phyloP scores from a whole-genome alignment of 2,329 filamentous ascomycete species.

The Alternaria consortialis region DNA sequence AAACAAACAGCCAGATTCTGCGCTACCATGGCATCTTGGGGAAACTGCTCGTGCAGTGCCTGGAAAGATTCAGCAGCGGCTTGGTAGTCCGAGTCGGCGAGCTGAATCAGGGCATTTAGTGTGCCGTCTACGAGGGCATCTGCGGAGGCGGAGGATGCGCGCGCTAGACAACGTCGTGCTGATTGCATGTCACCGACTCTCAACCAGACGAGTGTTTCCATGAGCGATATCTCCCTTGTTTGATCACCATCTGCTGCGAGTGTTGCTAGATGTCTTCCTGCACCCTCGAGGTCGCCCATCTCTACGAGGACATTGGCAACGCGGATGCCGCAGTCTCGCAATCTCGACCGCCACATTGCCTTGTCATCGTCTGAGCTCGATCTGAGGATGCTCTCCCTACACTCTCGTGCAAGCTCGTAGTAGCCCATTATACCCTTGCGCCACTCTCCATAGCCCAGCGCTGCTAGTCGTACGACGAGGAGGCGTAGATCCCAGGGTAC shows the following conservation, averaged over 20 bases:
- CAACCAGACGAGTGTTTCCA: constrained; percentile 74
- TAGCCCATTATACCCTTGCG: constrained; percentile 87
- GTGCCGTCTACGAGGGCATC: constrained; percentile 53
- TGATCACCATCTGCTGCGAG: constrained; percentile 52
- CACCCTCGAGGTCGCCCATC: constrained; percentile 87
- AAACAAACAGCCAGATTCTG: constrained; percentile 87
- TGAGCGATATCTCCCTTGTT: constrained; percentile 46
- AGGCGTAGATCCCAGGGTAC: constrained; percentile 90
- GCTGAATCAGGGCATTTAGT: constrained; percentile 74
- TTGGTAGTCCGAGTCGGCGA: constrained; percentile 79
- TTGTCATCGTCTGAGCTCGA: constrained; percentile 60
- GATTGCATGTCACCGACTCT: constrained; percentile 78
- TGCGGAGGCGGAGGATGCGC: constrained; percentile 21
- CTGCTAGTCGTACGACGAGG: constrained; percentile 82
- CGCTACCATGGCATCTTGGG: constrained; percentile 72
- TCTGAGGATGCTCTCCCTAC: constrained; percentile 65
- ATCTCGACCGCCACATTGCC: constrained; percentile 73
- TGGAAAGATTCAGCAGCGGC: constrained; percentile 71
- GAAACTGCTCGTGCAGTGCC: constrained; percentile 56
- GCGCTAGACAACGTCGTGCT: constrained; percentile 66
- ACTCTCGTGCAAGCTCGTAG: constrained; percentile 86
- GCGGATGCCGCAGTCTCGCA: constrained; percentile 76
- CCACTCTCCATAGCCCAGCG: constrained; percentile 84
- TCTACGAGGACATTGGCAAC: constrained; percentile 75
- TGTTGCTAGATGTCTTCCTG: constrained; percentile 74